phyloP scores from a whole-genome alignment of 2,329 filamentous ascomycete species.

The Kalmusia sp. region DNA sequence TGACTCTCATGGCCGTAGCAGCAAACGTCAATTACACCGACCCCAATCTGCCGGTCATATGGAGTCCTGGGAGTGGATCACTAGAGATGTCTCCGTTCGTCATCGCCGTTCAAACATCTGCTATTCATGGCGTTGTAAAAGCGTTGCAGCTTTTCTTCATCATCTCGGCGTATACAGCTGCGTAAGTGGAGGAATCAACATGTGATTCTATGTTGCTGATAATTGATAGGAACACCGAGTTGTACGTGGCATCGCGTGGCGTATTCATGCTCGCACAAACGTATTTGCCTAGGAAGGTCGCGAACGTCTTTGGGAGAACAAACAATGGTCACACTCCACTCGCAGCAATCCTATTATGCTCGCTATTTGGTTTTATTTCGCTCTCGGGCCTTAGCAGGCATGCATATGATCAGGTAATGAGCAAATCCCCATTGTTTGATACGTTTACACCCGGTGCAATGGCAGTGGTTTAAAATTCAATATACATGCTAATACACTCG shows the following conservation, averaged over 20 bases:
- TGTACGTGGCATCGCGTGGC: conserved; percentile 38
- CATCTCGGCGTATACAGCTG: conserved; percentile 40
- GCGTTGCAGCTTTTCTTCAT: conserved; percentile 38
- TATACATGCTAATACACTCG: neutral
- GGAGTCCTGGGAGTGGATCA: conserved; percentile 12
- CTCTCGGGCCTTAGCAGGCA: conserved; percentile 31
- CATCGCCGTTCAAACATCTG: conserved; percentile 31
- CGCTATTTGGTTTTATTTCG: conserved; percentile 33
- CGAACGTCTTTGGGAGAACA: conserved; percentile 32
- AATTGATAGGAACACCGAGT: conserved; percentile 32
- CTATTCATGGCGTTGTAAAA: conserved; percentile 26
- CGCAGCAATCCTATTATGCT: conserved; percentile 36
- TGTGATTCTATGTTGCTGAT: neutral
- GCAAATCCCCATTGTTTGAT: neutral
- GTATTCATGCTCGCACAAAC: conserved; percentile 37
- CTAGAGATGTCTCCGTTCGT: conserved; percentile 31
- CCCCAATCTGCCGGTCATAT: conserved; percentile 28
- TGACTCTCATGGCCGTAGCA: conserved; percentile 34
- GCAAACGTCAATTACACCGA: conserved; percentile 41
- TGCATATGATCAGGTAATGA: conserved; percentile 29
- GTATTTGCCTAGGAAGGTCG: conserved; percentile 24
- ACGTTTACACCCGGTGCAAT: too few species aligned
- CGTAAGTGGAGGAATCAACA: conserved; percentile 20
- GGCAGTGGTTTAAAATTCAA: too few species aligned
- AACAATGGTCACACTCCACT: conserved; percentile 41